Base-by-base conservation (phyloP, 805 yeast genomes). In the Starmerella ratchasimensis region DNA sequence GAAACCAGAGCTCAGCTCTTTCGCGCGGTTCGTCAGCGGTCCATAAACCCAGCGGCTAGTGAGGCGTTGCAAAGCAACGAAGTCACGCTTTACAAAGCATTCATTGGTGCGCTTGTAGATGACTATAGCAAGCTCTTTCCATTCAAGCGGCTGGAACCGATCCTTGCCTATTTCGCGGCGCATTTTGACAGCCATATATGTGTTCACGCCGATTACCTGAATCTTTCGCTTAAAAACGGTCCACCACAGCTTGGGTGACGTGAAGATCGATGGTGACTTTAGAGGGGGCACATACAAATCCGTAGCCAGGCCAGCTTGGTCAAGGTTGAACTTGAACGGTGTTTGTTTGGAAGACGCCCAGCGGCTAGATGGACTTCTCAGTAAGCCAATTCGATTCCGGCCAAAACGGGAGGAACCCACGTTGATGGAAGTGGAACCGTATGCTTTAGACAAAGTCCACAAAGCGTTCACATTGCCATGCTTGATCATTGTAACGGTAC, bases 111-210 rank as follows among this genome's bases (percentile, higher is more conserved):
- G 71, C 21, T 78, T 79, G 56, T 74, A 84, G 35, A 64, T 65
- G 48, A 82, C 82, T 49, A 86, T 74, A 6, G 93, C 93, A 22
- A 68, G 68, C 58, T 83, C 88, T 57, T 80, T 81, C 94, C 94
- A 86, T 42, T 74, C 69, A 16, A 73, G 55, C 47, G 77, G 78
- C 30, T 43, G 49, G 46, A 50, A 50, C 15, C 45, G 37, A 9
- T 37, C 49, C 14, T 43, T 35, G 18, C 54, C 54, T 14, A 50
- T 31, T 19, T 49, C 53, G 6, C 50, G 42, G 10, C 54, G 49
- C 28, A 50, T 33, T 34, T 49, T 49, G 17, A 50, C 46, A 2
- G 51, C 54, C 52, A 49, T 48, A 23, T 45, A 50, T 3, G 54
- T 50, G 31, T 50, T 50, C 25, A 50, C 44, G 18, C 54, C 54